Percentiles rank a stretch among this genome's conserved stretches.
These are phyloP conservation scores for Heteromeles arbutifolia DNA, from an alignment of 306 rosid species.

Conservation along the genomic window DNA sequence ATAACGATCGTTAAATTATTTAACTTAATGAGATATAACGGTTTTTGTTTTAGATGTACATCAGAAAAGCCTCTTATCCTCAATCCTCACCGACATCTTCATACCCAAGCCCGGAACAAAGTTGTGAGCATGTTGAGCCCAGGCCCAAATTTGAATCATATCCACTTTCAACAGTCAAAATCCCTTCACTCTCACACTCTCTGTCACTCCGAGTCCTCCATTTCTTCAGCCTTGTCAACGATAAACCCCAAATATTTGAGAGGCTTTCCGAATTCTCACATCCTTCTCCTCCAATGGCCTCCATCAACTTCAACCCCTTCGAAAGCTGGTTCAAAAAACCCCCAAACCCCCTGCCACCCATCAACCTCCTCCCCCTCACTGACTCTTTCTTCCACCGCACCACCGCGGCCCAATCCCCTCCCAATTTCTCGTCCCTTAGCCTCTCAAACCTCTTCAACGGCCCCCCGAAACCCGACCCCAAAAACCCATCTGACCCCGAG, in stretches of 20 bases:
- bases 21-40: no score
- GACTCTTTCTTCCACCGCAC: conserved; percentile 19
- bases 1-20: no score
- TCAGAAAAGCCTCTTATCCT: no score
- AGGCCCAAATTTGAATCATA: neutral
- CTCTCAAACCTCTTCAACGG: conserved; percentile 33
- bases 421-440: conserved; percentile 59
- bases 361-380: conserved; percentile 29
- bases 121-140: neutral
- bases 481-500: neutral
- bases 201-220: neutral
- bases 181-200: neutral
- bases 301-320: conserved; percentile 76
- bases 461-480: conserved; percentile 12
- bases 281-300: conserved; percentile 42
- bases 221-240: neutral
- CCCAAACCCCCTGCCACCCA: conserved; percentile 49
- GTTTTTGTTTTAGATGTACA: no score
- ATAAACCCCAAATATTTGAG: neutral
- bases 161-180: neutral
- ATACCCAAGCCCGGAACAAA: no score
- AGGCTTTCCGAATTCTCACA: neutral
- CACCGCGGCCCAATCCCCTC: neutral
- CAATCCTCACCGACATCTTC: no score
- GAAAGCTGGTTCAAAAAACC: conserved; percentile 73